Conservation (phyloP, 1,139 yeast species). For the Debaryomycetaceae sp. region DNA sequence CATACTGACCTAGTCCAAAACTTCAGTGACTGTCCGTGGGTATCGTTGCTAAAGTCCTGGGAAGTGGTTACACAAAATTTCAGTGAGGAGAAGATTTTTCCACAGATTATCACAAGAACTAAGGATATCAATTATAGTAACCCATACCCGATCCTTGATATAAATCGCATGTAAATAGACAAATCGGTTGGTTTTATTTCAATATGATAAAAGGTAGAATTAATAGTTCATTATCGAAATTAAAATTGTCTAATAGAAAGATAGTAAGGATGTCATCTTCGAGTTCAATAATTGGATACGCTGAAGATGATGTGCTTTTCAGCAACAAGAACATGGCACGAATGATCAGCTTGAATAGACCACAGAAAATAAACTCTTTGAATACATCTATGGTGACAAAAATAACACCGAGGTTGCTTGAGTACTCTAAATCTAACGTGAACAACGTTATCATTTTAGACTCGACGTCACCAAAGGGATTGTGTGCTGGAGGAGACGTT, state of each 20-base stretch:
- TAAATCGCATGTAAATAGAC: not conserved
- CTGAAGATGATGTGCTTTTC: conserved; percentile 58
- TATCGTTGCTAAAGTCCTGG: not conserved
- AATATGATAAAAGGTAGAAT: conserved; percentile 1
- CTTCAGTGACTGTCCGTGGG: no score
- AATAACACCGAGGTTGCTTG: conserved; percentile 71
- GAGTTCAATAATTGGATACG: conserved; percentile 16
- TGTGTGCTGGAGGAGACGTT: conserved; percentile 95
- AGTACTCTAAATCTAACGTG: conserved; percentile 66
- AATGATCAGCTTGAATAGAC: conserved; percentile 73
- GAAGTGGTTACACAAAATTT: conserved; percentile 3
- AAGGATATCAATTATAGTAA: not conserved
- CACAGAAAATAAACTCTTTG: conserved; percentile 80
- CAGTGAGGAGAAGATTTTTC: conserved; percentile 7
- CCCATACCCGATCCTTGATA: not conserved
- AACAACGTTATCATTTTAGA: conserved; percentile 67
- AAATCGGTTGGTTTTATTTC: not conserved
- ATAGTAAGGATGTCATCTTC: conserved; percentile 6
- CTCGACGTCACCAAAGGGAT: conserved; percentile 61
- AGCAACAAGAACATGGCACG: conserved; percentile 65
- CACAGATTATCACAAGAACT: conserved; percentile 3
- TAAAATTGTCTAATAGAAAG: not conserved
- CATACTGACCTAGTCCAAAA: not conserved
- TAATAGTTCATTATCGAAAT: not conserved
- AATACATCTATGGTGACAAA: conserved; percentile 73